Base-by-base conservation (phyloP, 345 rosid genomes). In the Gossypium thurberi region DNA sequence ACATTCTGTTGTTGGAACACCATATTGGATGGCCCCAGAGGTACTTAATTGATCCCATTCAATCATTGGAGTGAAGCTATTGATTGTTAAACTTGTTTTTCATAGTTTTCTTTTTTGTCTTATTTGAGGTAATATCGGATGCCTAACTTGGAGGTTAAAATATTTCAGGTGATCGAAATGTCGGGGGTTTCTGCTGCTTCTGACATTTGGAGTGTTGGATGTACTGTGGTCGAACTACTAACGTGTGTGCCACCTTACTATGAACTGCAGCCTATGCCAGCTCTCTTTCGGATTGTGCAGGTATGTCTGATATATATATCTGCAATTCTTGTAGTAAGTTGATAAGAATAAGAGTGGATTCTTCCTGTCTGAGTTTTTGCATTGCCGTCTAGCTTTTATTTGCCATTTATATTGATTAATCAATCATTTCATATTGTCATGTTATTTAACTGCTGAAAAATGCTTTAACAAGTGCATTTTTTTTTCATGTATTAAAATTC, bases 21-120 rank as follows among this genome's bases (percentile, higher is more conserved):
- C 99, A 68, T 96, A 93, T 61, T 96, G 99, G 99, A 96, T 96
- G 99, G 99, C 99, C 71, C 99, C 99, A 20, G 98, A 96, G 97
- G 99, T 96, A 83, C 62, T 69, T 56, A 57, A 48, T 50, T 51
- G 51, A 25, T 12, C 75, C 46, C 64, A 7, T 25, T 37, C 48
- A 25, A 14, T 79, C 18, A 43, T 57, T 67, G 18, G 55, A 44
- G 33, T 69, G 33, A n/a, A 17, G 28, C 57, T 57, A 23, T 76
- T 33, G 23, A 61, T 66, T 42, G 26, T 15, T 56, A 52, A 53
- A n/a, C 42, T 74, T 21, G 52, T 74, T 70, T 25, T 48, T 63
- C 28, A 25, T 21, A 23, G 74, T 43, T 64, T 44, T 68, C 26
- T 18, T 10, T 46, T 26, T 2, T 18, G 17, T 59, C 6, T 51